Conservation (phyloP, 2,329 filamentous ascomycete genomes). For the Colletotrichum destructivum region DNA sequence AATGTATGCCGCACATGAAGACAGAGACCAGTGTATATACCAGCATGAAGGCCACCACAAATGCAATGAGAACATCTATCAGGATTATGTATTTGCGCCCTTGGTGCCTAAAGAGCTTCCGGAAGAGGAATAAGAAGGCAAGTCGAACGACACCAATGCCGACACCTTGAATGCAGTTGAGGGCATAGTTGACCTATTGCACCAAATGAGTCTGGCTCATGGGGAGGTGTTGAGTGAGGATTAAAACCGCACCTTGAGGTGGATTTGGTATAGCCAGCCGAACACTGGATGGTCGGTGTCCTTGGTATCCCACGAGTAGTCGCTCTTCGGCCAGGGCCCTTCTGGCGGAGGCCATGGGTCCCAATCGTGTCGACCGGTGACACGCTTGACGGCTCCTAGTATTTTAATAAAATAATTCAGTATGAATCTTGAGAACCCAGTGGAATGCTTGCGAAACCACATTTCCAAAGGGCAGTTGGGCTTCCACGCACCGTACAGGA, state of each 20-base stretch:
- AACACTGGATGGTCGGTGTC: slow-evolving; percentile 25
- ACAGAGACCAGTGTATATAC: not conserved
- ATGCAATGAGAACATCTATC: slow-evolving; percentile 6
- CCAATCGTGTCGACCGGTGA: slow-evolving; percentile 32
- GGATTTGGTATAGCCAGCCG: not conserved
- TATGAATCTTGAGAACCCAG: not conserved
- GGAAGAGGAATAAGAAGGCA: slow-evolving; percentile 29
- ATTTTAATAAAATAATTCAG: not conserved
- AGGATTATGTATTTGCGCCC: slow-evolving; percentile 13
- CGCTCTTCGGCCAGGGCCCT: slow-evolving; percentile 26
- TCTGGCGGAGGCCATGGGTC: slow-evolving; percentile 24
- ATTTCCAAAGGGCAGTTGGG: not conserved
- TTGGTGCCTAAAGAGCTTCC: slow-evolving; percentile 21
- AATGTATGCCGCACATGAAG: slow-evolving; percentile 19
- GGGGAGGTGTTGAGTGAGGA: not conserved
- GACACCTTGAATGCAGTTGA: slow-evolving; percentile 19
- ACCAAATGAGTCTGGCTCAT: not conserved
- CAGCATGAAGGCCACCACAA: slow-evolving; percentile 19
- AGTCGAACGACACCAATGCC: slow-evolving; percentile 24
- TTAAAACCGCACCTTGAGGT: not conserved
- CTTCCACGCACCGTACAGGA: slow-evolving; percentile 8
- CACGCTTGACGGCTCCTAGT: slow-evolving; percentile 2
- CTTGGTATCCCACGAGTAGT: slow-evolving; percentile 14
- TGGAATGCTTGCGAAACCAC: not conserved
- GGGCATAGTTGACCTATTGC: not conserved